Evolutionary conservation across 768 basidiomycete species (phyloP).

Genomic region (Pleurotus tuoliensis): DNA sequence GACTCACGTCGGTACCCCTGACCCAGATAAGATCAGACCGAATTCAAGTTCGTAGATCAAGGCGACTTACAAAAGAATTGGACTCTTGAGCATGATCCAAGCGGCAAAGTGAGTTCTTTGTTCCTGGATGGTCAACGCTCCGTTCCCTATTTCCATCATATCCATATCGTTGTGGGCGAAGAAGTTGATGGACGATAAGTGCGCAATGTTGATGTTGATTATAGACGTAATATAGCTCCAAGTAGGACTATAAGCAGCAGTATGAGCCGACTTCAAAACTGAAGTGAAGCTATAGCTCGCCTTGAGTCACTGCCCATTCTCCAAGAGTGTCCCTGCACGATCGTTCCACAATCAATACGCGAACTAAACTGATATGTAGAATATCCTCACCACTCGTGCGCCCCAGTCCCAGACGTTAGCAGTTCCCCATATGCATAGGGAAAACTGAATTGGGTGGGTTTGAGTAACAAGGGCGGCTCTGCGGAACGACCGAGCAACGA

Average conservation of each 20-base stretch:
- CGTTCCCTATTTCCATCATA: slow-evolving; percentile 25
- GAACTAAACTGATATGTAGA: neutral
- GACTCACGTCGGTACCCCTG: slow-evolving; percentile 31
- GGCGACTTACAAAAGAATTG: slow-evolving; percentile 41
- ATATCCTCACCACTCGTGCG: slow-evolving; percentile 38
- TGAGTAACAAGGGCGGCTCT: slow-evolving; percentile 44
- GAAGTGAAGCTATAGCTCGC: slow-evolving; percentile 14
- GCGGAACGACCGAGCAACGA: neutral
- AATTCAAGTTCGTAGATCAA: neutral
- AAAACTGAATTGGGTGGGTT: slow-evolving; percentile 42
- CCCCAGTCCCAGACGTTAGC: slow-evolving; percentile 58
- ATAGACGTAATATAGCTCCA: slow-evolving; percentile 49
- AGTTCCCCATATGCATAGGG: slow-evolving; percentile 52
- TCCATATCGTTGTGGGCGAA: slow-evolving; percentile 55
- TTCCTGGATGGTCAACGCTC: slow-evolving; percentile 42
- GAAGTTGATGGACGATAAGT: slow-evolving; percentile 42
- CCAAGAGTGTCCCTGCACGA: slow-evolving; percentile 47
- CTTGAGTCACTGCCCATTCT: slow-evolving; percentile 44
- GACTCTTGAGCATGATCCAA: slow-evolving; percentile 53
- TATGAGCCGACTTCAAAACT: neutral
- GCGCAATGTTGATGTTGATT: slow-evolving; percentile 37
- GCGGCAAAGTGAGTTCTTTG: slow-evolving; percentile 53
- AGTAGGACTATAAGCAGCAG: slow-evolving; percentile 25
- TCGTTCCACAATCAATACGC: neutral
- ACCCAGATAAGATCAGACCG: neutral